phyloP scores from a whole-genome alignment of 495 filamentous ascomycete species.

The Penicillium verhagenii region DNA sequence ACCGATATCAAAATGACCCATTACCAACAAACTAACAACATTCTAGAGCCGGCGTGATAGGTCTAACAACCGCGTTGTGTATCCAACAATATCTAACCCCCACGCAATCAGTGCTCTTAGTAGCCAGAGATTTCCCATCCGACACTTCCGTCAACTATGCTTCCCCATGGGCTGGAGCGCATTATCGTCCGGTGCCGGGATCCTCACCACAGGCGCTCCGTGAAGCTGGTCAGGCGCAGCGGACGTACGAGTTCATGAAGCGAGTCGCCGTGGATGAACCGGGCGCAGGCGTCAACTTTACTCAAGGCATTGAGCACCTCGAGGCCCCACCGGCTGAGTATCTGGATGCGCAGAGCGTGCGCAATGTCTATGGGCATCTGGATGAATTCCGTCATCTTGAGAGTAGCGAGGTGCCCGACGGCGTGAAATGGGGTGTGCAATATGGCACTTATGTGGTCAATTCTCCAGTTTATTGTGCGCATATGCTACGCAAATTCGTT shows the following conservation, averaged over 20 bases:
- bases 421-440: slow-evolving; percentile 53
- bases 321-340: slow-evolving; percentile 49
- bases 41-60: slow-evolving; percentile 57
- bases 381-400: slow-evolving; percentile 45
- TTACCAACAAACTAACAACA: slow-evolving; percentile 11
- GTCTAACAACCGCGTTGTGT: slow-evolving; percentile 51
- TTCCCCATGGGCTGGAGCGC: slow-evolving; percentile 65
- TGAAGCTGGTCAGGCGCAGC: slow-evolving; percentile 50
- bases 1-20: neutral
- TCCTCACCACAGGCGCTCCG: slow-evolving; percentile 34
- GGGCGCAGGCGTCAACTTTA: slow-evolving; percentile 50
- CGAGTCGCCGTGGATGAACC: slow-evolving; percentile 35
- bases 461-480: slow-evolving; percentile 59
- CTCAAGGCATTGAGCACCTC: slow-evolving; percentile 60
- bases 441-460: slow-evolving; percentile 61
- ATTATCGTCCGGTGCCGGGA: slow-evolving; percentile 57
- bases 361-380: slow-evolving; percentile 30
- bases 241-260: slow-evolving; percentile 53
- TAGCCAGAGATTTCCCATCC: slow-evolving; percentile 56
- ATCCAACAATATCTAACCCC: slow-evolving; percentile 44
- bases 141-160: slow-evolving; percentile 58
- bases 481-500: slow-evolving; percentile 53
- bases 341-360: slow-evolving; percentile 30
- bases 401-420: slow-evolving; percentile 41
- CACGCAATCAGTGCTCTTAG: slow-evolving; percentile 47